Base-by-base conservation (phyloP, 352 stramenopile genomes). In the Saprolegnia diclina region DNA sequence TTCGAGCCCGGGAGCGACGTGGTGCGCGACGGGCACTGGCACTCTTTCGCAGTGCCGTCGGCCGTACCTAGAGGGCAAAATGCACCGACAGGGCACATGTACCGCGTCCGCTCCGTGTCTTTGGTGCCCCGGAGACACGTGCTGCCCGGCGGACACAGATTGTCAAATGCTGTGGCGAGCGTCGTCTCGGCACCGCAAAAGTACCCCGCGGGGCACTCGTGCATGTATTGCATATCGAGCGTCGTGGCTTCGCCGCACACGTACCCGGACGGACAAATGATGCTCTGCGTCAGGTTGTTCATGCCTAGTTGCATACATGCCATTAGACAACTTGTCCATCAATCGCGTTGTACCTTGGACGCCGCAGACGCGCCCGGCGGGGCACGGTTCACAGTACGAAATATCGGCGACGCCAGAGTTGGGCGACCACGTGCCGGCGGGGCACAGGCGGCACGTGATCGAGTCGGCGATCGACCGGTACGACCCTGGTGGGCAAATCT, bases 391-490 rank as follows among this genome's bases (percentile, higher is more conserved):
- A 65, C 97, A 99, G 19, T 94, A 78, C 10, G 90, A 98, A 62
- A 99, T 94, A 77, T 99, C 95, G 2, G 92, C 89, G 1, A 97
- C 66, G 1, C 96, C 95, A 4, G 84, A 93, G 26, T 88, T 79
- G n/a, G 87, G 83, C 29, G 89, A 97, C 89, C 91, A 99, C 4
- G 96, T 99, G 50, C 94, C 90, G 76, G 96, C 82, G 0, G 96
- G 96, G 72, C 97, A 99, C 19, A 89, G 74, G 24, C 91, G 90
- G 63, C 97, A 99, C 7, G 93, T 98, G 56, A 98, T 90, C 22
- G 88, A 97, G 72, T 99, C 96, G 4, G 92, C 91, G 13, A 98
- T 79, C 0, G 92, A 98, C 11, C 97, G 88, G 73, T 98, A 99
- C 29, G 79, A 96, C 4, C 97, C 97, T 42, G 78, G 79, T 3